phyloP scores from a whole-genome alignment of 108 stramenopile genomes.

The Mayamaea pseudoterrestris region DNA sequence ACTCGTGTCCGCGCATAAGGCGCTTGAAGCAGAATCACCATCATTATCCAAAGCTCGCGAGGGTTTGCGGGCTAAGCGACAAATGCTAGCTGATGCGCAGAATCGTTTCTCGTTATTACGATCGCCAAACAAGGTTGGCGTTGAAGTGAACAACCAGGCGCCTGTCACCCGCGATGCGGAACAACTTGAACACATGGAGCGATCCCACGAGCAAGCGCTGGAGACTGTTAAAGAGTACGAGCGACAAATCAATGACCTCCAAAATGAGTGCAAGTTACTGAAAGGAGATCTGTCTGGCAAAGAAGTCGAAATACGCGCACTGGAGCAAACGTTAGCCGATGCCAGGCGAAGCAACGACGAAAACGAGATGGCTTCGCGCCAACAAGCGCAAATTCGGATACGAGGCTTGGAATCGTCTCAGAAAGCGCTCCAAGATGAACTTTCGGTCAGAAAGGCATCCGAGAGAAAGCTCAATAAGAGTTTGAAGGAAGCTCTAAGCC shows the following conservation, averaged over 20 bases:
- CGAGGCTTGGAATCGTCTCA: constrained; percentile 13
- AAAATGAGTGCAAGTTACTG: constrained; percentile 2
- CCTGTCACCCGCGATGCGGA: no score
- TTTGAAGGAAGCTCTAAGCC: constrained; percentile 36
- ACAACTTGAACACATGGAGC: no score
- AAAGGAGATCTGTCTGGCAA: constrained; percentile 9
- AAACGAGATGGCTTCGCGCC: constrained; percentile 8
- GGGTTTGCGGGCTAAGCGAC: constrained; percentile 31
- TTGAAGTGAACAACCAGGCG: background rate
- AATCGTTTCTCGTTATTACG: constrained; percentile 23
- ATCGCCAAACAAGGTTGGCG: constrained; percentile 19
- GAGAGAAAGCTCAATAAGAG: constrained; percentile 31
- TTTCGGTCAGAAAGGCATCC: constrained; percentile 16
- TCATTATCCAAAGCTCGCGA: constrained; percentile 29
- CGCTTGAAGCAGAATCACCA: constrained; percentile 8
- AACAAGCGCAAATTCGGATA: constrained; percentile 4
- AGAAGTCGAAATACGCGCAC: constrained; percentile 7
- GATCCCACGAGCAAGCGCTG: background rate
- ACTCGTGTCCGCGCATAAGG: constrained; percentile 1
- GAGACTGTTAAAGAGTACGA: background rate
- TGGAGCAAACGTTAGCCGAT: background rate
- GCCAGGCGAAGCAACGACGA: background rate
- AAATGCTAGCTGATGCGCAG: constrained; percentile 28
- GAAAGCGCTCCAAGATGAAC: constrained; percentile 8
- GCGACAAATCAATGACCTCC: background rate